Evolutionary conservation across 2,329 filamentous ascomycete species (phyloP), one percentile per base, ranked within the genome.

Genomic region (Myriosclerotinia curreyana): DNA sequence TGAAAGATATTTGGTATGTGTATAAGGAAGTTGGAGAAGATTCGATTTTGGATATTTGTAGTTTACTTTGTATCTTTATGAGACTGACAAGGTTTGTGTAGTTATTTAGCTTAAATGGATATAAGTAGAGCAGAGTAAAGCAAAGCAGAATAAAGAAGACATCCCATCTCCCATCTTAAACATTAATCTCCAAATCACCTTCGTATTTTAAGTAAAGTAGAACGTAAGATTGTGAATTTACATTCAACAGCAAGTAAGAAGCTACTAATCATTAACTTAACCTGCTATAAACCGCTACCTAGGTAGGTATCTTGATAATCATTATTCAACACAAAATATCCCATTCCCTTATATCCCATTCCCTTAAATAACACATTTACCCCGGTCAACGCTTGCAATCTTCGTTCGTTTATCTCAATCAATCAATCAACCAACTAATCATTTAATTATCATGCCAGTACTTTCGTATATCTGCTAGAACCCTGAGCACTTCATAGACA

Each of bases 401-500:
- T 34, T 25, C 31, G 5, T 20, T 36, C 20, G 0, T 25, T 25
- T 36, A 5, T 36, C 50, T n/a, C 6, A 15, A 48, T 48, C n/a
- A 12, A 48, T 48, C n/a, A 12, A 5, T 22, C 50, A 22, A n/a
- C 12, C 6, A 15, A 48, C 36, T 17, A 12, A 2, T 36, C 50
- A 22, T 7, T n/a, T 3, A 15, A 48, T 36, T 25, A 12, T 3
- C 12, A 25, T 48, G 14, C 28, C 20, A 58, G 20, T 25, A 31
- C 28, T 31, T 31, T 31, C 28, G 28, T 31, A 58, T 36, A n/a
- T 59, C 31, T 38, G 7, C 42, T 31, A 48, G 48, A 48, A 59
- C 42, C 42, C n/a, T 25, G 42, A 25, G 28, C 31, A 20, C 55
- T 59, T 59, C 55, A 36, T 59, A 34, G 8, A n/a, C n/a, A 59